Evolutionary conservation across 169 alveolate species (phyloP).

Genomic region (Eimeria falciformis): DNA sequence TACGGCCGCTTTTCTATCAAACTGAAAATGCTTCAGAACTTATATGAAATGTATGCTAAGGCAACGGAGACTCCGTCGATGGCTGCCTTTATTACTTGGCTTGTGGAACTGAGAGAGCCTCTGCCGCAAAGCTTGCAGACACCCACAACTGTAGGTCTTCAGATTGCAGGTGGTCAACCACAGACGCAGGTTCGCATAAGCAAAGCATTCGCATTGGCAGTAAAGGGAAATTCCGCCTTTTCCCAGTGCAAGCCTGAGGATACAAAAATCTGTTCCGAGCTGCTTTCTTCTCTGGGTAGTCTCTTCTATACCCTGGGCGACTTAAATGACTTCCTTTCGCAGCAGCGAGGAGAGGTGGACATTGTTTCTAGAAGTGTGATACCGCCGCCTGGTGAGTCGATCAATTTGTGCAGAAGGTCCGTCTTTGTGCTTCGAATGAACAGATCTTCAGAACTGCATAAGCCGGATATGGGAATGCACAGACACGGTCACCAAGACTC

Average conservation of each 20-base stretch:
- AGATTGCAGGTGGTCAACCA: conserved; percentile 42
- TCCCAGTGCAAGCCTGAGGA: conserved; percentile 65
- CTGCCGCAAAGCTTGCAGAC: conserved; percentile 40
- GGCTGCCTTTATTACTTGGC: conserved; percentile 13
- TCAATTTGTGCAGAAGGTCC: too few species aligned
- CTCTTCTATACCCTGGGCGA: conserved; percentile 15
- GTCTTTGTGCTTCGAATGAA: too few species aligned
- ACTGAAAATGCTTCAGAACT: conserved; percentile 33
- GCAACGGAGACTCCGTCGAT: conserved; percentile 23
- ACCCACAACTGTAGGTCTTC: conserved; percentile 59
- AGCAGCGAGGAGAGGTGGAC: conserved; percentile 5
- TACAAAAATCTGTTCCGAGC: conserved; percentile 51
- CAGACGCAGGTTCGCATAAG: conserved; percentile 64
- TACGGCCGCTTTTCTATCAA: conserved; percentile 49
- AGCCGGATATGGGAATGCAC: too few species aligned
- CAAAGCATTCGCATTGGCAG: conserved; percentile 46
- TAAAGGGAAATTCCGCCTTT: conserved; percentile 29
- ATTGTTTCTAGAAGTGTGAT: conserved; percentile 21
- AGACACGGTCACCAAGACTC: too few species aligned
- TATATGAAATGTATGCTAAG: conserved; percentile 47
- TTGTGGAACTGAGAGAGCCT: conserved; percentile 59
- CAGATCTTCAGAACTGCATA: too few species aligned
- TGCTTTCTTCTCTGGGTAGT: conserved; percentile 25
- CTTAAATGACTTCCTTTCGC: conserved; percentile 6
- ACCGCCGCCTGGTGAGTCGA: conserved; percentile 57